Conservation (phyloP, 2,329 filamentous ascomycete species). For the Coleophoma eucalyptorum region DNA sequence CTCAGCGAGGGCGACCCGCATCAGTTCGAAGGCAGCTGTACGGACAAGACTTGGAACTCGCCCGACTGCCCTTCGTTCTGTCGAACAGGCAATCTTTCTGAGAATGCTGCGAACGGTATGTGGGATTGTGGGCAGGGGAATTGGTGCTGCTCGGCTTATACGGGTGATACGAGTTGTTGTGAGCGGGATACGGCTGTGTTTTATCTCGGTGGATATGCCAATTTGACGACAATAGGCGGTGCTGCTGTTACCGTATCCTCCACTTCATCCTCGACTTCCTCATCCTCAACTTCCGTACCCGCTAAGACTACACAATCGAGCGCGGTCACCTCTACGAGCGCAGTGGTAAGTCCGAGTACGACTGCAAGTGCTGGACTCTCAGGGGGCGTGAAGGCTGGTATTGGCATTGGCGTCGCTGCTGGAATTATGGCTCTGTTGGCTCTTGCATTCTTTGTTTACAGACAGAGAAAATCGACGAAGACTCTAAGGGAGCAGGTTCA, state of each 20-base stretch:
- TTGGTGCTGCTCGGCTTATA: background rate
- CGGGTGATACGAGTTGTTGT: background rate
- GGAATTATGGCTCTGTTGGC: background rate
- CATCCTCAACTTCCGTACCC: background rate
- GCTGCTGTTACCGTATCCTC: background rate
- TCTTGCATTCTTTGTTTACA: background rate
- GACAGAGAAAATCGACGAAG: constrained; percentile 5
- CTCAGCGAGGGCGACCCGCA: background rate
- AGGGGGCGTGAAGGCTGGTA: background rate
- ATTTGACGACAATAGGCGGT: background rate
- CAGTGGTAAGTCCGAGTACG: background rate
- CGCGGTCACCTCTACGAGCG: background rate
- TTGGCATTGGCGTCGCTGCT: background rate
- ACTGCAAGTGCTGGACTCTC: background rate
- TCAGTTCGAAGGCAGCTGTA: background rate
- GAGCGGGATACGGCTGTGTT: background rate
- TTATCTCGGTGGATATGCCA: background rate
- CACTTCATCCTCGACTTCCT: background rate
- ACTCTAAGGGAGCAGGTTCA: constrained; percentile 1
- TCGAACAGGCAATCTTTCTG: background rate
- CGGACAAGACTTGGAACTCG: background rate
- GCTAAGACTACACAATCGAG: background rate
- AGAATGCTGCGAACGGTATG: background rate
- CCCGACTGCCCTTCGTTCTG: background rate
- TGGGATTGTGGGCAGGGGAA: background rate